Percentiles rank a stretch among this genome's conserved stretches.
These are phyloP conservation scores for Fistulina hepatica DNA, from an alignment of 1,284 basidiomycete genomes.

Conservation along the genomic window DNA sequence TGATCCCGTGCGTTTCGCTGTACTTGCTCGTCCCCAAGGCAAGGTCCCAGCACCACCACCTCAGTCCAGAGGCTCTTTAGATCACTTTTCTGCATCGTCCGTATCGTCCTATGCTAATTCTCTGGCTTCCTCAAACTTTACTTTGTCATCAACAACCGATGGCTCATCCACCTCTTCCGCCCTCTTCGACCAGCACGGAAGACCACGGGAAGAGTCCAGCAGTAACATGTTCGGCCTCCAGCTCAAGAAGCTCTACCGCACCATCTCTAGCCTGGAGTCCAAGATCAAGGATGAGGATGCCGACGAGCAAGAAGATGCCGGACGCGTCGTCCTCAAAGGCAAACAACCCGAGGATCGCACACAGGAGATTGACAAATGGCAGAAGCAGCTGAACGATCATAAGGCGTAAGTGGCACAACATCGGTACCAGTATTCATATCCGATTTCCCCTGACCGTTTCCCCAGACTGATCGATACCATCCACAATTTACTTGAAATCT, in stretches of 20 bases:
- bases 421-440: slow-evolving; percentile 9
- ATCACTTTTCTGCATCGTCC: slow-evolving; percentile 65
- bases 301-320: slow-evolving; percentile 34
- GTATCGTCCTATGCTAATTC: slow-evolving; percentile 70
- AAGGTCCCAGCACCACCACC: slow-evolving; percentile 33
- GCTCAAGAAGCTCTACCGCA: slow-evolving; percentile 73
- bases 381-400: slow-evolving; percentile 53
- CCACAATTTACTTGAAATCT: slow-evolving; percentile 79
- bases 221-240: slow-evolving; percentile 62
- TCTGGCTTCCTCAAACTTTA: slow-evolving; percentile 59
- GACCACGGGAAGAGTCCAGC: slow-evolving; percentile 40
- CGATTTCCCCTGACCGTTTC: slow-evolving; percentile 7
- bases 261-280: slow-evolving; percentile 61
- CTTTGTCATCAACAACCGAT: slow-evolving; percentile 67
- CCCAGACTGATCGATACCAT: slow-evolving; percentile 79
- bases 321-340: slow-evolving; percentile 45
- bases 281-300: slow-evolving; percentile 57
- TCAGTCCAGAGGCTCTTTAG: slow-evolving; percentile 40
- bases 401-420: slow-evolving; percentile 43
- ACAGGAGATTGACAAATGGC: slow-evolving; percentile 56
- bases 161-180: slow-evolving; percentile 59
- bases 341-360: slow-evolving; percentile 26
- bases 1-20: slow-evolving; percentile 72
- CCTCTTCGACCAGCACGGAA: slow-evolving; percentile 39
- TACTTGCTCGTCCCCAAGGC: slow-evolving; percentile 38